Evolutionary conservation across 73 alveolate genomes (phyloP).

Genomic region (Uronychia binucleata): DNA sequence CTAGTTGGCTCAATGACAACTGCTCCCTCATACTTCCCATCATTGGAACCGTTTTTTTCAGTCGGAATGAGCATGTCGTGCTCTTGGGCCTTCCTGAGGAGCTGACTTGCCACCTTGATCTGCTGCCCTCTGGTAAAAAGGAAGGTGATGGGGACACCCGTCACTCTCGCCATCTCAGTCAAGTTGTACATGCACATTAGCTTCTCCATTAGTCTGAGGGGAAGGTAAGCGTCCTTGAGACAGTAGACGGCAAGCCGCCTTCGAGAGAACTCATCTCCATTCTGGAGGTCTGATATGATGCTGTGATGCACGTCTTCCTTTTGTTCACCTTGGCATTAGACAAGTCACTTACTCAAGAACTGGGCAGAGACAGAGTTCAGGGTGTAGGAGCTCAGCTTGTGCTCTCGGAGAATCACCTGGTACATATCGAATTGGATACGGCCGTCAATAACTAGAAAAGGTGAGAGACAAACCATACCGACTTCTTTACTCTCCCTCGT

Average conservation of each 20-base stretch:
- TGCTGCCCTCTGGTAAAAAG: conserved; percentile 86
- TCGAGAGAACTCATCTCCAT: conserved; percentile 77
- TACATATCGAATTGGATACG: conserved; percentile 98
- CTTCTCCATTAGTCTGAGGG: conserved; percentile 94
- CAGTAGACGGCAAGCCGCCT: conserved; percentile 99
- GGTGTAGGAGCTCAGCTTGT: conserved; percentile 96
- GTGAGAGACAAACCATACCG: background rate
- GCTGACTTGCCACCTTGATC: conserved; percentile 81
- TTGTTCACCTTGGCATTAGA: conserved; percentile 65
- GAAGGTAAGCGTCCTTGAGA: conserved; percentile 97
- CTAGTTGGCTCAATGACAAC: conserved; percentile 96
- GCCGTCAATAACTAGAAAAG: conserved; percentile 81
- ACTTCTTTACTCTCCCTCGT: conserved; percentile 97
- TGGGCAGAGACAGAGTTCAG: conserved; percentile 97
- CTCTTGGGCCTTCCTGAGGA: conserved; percentile 78
- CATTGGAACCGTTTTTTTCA: conserved; percentile 63
- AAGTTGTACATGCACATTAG: conserved; percentile 92
- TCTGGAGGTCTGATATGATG: conserved; percentile 59
- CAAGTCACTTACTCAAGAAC: conserved; percentile 72
- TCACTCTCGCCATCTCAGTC: conserved; percentile 99
- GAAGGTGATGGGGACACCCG: conserved; percentile 92
- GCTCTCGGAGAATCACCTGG: conserved; percentile 97
- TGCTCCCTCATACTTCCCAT: conserved; percentile 99
- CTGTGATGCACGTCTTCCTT: conserved; percentile 98
- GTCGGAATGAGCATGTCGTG: conserved; percentile 77